Conservation (phyloP, 2,329 filamentous ascomycete genomes). For the Plenodomus tracheiphilus region DNA sequence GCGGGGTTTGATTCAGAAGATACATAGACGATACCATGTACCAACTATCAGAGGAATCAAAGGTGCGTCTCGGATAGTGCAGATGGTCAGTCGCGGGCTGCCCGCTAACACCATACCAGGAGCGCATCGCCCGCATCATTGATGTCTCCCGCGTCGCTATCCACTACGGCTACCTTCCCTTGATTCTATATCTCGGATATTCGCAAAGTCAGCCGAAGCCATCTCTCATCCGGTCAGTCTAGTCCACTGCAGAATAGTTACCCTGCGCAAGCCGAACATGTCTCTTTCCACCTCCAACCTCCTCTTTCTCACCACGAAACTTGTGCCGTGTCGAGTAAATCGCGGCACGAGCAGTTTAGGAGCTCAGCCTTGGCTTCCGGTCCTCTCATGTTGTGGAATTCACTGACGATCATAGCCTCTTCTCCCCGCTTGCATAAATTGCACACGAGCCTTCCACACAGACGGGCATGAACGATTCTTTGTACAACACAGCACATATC, state of each 20-base stretch:
- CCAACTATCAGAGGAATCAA: constrained; percentile 91
- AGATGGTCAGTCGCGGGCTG: background rate
- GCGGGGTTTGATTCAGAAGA: background rate
- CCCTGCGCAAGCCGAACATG: too few species aligned
- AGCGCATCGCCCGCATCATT: constrained; percentile 96
- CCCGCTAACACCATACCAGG: constrained; percentile 58
- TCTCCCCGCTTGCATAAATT: constrained; percentile 44
- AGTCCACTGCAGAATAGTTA: background rate
- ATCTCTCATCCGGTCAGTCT: constrained; percentile 68
- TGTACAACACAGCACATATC: constrained; percentile 37
- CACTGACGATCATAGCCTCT: constrained; percentile 38
- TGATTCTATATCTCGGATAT: constrained; percentile 97
- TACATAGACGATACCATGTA: constrained; percentile 47
- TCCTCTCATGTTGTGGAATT: background rate
- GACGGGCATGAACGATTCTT: constrained; percentile 19
- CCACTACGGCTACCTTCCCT: constrained; percentile 96
- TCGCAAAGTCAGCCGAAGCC: constrained; percentile 92
- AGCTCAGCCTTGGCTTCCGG: background rate
- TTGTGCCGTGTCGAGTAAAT: background rate
- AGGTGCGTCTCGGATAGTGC: constrained; percentile 60
- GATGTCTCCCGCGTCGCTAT: constrained; percentile 91
- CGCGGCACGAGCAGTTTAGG: background rate
- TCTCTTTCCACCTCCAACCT: too few species aligned
- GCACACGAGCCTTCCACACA: constrained; percentile 4
- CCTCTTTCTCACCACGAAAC: too few species aligned